These are phyloP conservation scores for Ceratocystis alfenasii DNA, from an alignment of 2,329 filamentous ascomycete species.

Conservation along the genomic window DNA sequence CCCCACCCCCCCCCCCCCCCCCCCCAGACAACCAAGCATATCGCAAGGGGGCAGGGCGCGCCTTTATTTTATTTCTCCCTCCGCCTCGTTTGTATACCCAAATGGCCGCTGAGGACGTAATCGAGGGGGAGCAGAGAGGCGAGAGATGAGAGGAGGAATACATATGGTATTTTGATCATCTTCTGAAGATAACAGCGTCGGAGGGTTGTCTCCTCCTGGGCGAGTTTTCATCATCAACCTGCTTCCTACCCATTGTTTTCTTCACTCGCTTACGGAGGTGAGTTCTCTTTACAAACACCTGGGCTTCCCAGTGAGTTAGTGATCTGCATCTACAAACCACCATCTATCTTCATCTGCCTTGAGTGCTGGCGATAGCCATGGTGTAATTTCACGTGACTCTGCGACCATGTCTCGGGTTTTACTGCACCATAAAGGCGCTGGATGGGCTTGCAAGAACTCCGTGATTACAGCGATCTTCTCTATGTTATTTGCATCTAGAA, in stretches of 20 bases:
- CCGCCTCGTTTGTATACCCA: background rate
- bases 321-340: background rate
- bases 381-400: constrained; percentile 4
- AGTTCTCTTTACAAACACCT: background rate
- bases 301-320: background rate
- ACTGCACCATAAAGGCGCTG: background rate
- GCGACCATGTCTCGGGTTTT: background rate
- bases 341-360: background rate
- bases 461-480: background rate
- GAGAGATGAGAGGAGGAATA: too few relatives aligned
- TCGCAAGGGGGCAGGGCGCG: too few relatives aligned
- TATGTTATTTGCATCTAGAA: too few relatives aligned
- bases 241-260: constrained; percentile 10
- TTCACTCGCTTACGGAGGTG: constrained; percentile 6
- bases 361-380: background rate
- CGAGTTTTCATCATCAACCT: background rate
- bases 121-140: background rate
- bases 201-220: constrained; percentile 3
- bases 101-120: background rate
- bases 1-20: too few relatives aligned
- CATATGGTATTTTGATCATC: background rate
- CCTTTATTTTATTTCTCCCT: background rate
- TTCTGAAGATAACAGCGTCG: background rate
- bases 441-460: background rate
- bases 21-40: too few relatives aligned